These are phyloP conservation scores for Didymella exigua DNA, from an alignment of 2,329 filamentous ascomycete genomes.

Conservation along the genomic window DNA sequence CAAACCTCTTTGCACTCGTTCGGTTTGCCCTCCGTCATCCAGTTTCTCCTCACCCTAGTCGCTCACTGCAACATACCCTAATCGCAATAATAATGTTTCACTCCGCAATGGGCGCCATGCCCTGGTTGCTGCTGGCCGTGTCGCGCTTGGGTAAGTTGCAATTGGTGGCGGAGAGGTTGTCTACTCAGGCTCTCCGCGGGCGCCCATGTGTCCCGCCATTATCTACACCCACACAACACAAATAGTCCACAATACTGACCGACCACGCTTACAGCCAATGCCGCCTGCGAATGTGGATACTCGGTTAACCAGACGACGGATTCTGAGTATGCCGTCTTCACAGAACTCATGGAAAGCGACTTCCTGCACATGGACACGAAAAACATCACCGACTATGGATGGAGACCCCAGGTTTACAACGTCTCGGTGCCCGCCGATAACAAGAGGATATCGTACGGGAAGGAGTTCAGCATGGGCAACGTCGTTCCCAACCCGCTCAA, in stretches of 20 bases:
- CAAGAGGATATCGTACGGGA: constrained; percentile 69
- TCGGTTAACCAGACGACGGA: constrained; percentile 57
- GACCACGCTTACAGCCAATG: constrained; percentile 38
- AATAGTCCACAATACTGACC: constrained; percentile 14
- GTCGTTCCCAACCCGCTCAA: constrained; percentile 60
- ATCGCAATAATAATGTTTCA: constrained; percentile 27
- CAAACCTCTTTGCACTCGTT: constrained; percentile 21
- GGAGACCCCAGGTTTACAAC: constrained; percentile 71
- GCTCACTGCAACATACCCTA: constrained; percentile 24
- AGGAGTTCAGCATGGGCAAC: constrained; percentile 64
- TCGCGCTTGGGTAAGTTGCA: constrained; percentile 39
- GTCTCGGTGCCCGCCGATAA: constrained; percentile 56
- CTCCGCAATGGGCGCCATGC: constrained; percentile 30
- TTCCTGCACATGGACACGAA: constrained; percentile 64
- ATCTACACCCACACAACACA: neutral
- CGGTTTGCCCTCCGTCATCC: constrained; percentile 18
- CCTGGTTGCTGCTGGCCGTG: constrained; percentile 38
- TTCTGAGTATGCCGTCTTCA: constrained; percentile 60
- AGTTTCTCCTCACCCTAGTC: constrained; percentile 25
- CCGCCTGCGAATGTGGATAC: constrained; percentile 76
- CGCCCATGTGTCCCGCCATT: neutral
- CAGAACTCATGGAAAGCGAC: constrained; percentile 73
- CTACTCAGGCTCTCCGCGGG: neutral
- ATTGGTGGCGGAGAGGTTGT: neutral
- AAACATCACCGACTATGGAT: constrained; percentile 58